These are phyloP conservation scores for Globisporangium nodosum DNA, from an alignment of 352 stramenopile species.

Conservation along the genomic window DNA sequence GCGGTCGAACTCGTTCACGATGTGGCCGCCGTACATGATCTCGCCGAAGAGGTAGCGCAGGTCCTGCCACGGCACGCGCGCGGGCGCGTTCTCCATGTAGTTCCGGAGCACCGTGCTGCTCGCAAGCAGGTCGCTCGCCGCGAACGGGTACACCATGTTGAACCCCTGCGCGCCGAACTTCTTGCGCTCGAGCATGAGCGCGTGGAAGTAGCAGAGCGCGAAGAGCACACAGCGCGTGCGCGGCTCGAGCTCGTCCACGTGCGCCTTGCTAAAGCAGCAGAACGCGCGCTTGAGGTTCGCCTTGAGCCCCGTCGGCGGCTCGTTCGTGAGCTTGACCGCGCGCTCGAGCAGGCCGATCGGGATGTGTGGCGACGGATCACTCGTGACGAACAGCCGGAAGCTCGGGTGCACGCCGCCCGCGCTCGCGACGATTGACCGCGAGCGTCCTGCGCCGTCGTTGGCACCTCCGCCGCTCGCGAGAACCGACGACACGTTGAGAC, in stretches of 20 bases:
- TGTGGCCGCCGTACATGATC: conserved; percentile 89
- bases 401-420: conserved; percentile 51
- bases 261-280: conserved; percentile 66
- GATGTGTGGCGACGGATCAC: conserved; percentile 79
- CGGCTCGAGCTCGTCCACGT: conserved; percentile 81
- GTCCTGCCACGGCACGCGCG: conserved; percentile 87
- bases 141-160: conserved; percentile 90
- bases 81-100: conserved; percentile 90
- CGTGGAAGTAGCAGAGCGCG: conserved; percentile 91
- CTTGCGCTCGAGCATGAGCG: conserved; percentile 89
- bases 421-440: conserved; percentile 16
- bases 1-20: conserved; percentile 80
- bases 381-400: conserved; percentile 88
- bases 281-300: conserved; percentile 96
- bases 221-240: conserved; percentile 87
- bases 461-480: not conserved
- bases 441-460: conserved; percentile 9
- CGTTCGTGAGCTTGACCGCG: conserved; percentile 95
- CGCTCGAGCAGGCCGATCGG: conserved; percentile 87
- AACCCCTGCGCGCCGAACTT: conserved; percentile 89
- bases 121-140: conserved; percentile 75
- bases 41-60: conserved; percentile 85
- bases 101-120: conserved; percentile 85
- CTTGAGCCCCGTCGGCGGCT: conserved; percentile 93
- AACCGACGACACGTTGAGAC: conserved; percentile 14